Conservation (phyloP, 306 rosid species). For the Heteromeles arbutifolia region DNA sequence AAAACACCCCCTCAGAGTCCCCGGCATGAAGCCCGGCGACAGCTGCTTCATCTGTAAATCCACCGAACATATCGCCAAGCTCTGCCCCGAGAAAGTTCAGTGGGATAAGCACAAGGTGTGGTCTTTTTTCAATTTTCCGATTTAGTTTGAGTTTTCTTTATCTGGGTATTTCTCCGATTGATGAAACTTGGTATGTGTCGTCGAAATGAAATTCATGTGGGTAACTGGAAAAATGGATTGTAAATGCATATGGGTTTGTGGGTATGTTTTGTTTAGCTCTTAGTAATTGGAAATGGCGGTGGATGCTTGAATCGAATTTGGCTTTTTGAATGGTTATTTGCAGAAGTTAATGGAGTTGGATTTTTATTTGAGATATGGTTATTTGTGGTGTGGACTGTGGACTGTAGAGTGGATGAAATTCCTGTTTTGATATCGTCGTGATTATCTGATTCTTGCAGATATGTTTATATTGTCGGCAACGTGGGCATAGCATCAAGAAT, state of each 20-base stretch:
- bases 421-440: background rate
- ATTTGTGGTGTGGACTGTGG: background rate
- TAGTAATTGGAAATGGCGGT: background rate
- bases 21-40: constrained; percentile 97
- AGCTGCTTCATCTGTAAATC: constrained; percentile 77
- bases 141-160: background rate
- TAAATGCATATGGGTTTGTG: background rate
- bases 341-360: background rate
- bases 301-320: background rate
- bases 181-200: background rate
- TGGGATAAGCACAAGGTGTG: constrained; percentile 75
- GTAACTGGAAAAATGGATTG: background rate
- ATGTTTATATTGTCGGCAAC: constrained; percentile 75
- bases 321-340: background rate
- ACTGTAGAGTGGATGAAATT: background rate
- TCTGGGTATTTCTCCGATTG: background rate
- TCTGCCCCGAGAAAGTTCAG: constrained; percentile 57
- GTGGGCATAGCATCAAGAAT: constrained; percentile 81
- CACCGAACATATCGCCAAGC: constrained; percentile 71
- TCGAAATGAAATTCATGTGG: background rate
- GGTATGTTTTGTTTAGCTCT: background rate
- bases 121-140: background rate
- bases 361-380: background rate
- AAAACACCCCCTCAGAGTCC: constrained; percentile 72
- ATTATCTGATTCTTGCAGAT: constrained; percentile 39